phyloP scores from a whole-genome alignment of 75 land plant species.

The Sequoiadendron giganteum region DNA sequence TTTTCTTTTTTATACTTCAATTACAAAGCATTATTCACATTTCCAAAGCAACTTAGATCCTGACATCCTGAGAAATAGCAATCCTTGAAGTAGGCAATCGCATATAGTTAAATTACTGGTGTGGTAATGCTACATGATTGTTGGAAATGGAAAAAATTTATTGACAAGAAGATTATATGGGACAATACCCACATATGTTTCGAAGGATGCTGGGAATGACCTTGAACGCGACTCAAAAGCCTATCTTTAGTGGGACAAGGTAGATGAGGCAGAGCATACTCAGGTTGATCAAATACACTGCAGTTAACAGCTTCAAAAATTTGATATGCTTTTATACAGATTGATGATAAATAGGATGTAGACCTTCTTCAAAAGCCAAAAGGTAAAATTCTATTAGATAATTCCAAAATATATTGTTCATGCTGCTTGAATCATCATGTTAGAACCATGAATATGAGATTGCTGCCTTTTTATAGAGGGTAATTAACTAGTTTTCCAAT shows the following conservation, averaged over 20 bases:
- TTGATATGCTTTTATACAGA: neutral
- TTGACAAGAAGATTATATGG: neutral
- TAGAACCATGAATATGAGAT: neutral
- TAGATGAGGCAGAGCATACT: neutral
- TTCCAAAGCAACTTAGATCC: neutral
- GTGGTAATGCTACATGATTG: neutral
- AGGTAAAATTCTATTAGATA: neutral
- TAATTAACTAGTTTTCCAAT: neutral
- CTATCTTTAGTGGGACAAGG: neutral
- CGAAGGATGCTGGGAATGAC: neutral
- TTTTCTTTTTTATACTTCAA: neutral
- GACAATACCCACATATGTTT: neutral
- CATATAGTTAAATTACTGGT: neutral
- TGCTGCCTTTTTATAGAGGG: neutral
- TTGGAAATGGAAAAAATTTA: neutral
- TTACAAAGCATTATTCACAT: neutral
- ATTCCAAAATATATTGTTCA: neutral
- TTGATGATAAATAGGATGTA: neutral
- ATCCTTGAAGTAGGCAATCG: neutral
- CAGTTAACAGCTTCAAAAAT: neutral
- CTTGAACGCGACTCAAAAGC: neutral
- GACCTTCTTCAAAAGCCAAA: neutral
- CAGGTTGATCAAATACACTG: neutral
- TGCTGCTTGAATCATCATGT: neutral
- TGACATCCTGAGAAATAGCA: neutral